Conservation (phyloP, 495 filamentous ascomycete species). For the Xylaria bambusicola region DNA sequence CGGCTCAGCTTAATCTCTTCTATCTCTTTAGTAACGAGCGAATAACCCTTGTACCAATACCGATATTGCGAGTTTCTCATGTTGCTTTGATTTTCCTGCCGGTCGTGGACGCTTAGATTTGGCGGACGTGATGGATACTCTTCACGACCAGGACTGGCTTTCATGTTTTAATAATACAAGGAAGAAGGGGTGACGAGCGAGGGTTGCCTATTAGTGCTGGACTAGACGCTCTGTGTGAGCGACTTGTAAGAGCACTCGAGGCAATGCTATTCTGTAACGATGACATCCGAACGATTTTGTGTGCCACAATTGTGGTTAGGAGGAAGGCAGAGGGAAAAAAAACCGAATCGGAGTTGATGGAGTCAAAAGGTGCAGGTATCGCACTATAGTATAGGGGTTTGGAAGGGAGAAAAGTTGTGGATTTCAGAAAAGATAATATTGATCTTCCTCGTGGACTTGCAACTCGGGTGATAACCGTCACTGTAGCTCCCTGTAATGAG, state of each 20-base stretch:
- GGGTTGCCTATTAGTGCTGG: background rate
- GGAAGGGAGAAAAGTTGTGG: constrained; percentile 5
- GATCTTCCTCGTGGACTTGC: background rate
- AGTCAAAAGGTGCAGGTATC: background rate
- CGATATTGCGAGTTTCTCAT: constrained; percentile 9
- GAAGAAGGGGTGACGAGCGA: constrained; percentile 2
- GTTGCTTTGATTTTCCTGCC: constrained; percentile 2
- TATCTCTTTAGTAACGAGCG: background rate
- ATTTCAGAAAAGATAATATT: constrained; percentile 1
- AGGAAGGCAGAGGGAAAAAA: constrained; percentile 15
- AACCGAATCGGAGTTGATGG: constrained; percentile 11
- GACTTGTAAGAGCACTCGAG: background rate
- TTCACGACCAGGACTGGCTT: background rate
- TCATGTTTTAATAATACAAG: constrained; percentile 16
- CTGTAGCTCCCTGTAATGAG: background rate
- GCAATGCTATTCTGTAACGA: constrained; percentile 2
- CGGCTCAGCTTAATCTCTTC: background rate
- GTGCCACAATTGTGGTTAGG: constrained; percentile 11
- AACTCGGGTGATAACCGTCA: background rate
- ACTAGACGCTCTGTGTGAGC: background rate
- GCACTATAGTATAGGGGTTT: constrained; percentile 17
- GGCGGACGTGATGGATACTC: constrained; percentile 6
- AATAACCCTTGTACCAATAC: constrained; percentile 17
- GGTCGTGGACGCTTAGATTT: constrained; percentile 7
- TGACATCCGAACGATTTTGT: constrained; percentile 7